These are phyloP conservation scores for Gracilariopsis chorda DNA, from an alignment of 23 red algal genomes.

Conservation along the genomic window DNA sequence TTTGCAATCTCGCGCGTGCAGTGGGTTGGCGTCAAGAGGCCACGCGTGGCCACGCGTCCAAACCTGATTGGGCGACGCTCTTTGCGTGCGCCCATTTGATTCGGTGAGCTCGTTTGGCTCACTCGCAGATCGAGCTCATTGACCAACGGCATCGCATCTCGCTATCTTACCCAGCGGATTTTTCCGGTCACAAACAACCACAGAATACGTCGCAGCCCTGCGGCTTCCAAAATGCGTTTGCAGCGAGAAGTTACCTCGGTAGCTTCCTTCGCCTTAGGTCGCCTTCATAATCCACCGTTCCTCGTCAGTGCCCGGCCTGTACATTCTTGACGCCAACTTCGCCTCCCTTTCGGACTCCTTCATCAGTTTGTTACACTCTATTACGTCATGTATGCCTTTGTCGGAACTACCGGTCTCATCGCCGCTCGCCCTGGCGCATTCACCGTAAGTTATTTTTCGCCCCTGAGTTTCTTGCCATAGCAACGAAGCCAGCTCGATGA, in stretches of 20 bases:
- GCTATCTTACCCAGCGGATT: slow-evolving; percentile 10
- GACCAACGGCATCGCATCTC: not conserved
- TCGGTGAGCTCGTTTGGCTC: slow-evolving; percentile 15
- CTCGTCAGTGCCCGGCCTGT: not conserved
- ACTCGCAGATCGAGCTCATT: slow-evolving; percentile 32
- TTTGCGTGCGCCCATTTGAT: not conserved
- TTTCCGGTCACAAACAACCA: too few species aligned
- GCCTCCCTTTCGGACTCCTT: not conserved
- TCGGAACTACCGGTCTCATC: not conserved
- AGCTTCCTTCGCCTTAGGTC: too few species aligned
- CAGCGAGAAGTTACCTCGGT: too few species aligned
- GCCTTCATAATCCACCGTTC: too few species aligned
- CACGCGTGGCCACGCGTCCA: not conserved
- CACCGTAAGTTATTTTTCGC: slow-evolving; percentile 12
- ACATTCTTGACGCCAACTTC: not conserved
- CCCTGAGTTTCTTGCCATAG: not conserved
- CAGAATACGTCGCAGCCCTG: too few species aligned
- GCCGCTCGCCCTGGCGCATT: slow-evolving; percentile 36
- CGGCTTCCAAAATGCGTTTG: too few species aligned
- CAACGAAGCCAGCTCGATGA: too few species aligned
- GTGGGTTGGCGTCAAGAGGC: not conserved
- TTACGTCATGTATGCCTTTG: slow-evolving; percentile 65
- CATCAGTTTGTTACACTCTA: too few species aligned
- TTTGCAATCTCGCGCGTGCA: slow-evolving; percentile 7
- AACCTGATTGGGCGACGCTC: not conserved